Evolutionary conservation across 2,329 filamentous ascomycete genomes (phyloP).

Genomic region (Nectriaceae sp.): DNA sequence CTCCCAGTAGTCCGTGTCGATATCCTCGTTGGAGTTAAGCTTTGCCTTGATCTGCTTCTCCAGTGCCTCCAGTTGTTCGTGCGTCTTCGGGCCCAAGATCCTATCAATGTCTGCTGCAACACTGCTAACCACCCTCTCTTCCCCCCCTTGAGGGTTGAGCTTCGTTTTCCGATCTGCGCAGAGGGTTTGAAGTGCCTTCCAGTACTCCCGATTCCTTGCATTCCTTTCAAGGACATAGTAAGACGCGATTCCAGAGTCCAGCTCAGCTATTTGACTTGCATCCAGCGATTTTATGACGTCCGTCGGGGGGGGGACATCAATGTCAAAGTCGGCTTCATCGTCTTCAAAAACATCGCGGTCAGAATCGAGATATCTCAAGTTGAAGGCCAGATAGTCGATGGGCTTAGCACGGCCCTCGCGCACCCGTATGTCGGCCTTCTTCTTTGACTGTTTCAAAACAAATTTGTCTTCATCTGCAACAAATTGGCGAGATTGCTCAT

Average conservation of each 20-base stretch:
- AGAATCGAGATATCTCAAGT: conserved; percentile 82
- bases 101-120: conserved; percentile 88
- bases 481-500: conserved; percentile 79
- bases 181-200: conserved; percentile 86
- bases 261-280: conserved; percentile 66
- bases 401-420: conserved; percentile 88
- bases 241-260: conserved; percentile 79
- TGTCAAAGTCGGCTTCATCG: conserved; percentile 69
- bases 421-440: conserved; percentile 93
- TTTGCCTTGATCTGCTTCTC: conserved; percentile 88
- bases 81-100: conserved; percentile 80
- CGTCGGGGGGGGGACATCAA: conserved; percentile 79
- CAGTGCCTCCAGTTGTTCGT: conserved; percentile 81
- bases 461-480: conserved; percentile 95
- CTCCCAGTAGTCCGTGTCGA: conserved; percentile 98
- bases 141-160: conserved; percentile 58
- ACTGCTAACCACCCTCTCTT: conserved; percentile 76
- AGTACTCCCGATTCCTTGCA: conserved; percentile 79
- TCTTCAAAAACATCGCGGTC: conserved; percentile 87
- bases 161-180: conserved; percentile 75
- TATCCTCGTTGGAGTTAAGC: conserved; percentile 82
- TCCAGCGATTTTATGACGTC: conserved; percentile 76
- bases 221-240: conserved; percentile 83
- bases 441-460: conserved; percentile 94
- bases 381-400: conserved; percentile 92